phyloP scores from a whole-genome alignment of 225 moss, liverwort and hornwort species.

The Antitrichia curtipendula region DNA sequence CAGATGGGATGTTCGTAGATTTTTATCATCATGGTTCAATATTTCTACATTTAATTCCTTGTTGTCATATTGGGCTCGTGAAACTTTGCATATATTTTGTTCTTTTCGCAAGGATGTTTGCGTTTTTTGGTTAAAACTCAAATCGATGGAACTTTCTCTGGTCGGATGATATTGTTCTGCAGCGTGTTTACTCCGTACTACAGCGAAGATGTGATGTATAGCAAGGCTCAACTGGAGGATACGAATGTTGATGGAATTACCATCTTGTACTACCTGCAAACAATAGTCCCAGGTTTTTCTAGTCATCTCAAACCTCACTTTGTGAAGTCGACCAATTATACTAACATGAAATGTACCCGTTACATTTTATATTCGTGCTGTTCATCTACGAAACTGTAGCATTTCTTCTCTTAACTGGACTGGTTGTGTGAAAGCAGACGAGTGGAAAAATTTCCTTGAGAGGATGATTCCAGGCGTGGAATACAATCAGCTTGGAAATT shows the following conservation, averaged over 20 bases:
- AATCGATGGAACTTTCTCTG: background rate
- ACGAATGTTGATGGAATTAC: constrained; percentile 51
- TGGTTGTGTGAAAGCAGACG: constrained; percentile 18
- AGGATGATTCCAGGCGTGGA: constrained; percentile 21
- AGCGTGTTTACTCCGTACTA: constrained; percentile 59
- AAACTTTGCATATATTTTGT: background rate
- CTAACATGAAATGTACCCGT: background rate
- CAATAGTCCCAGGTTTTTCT: constrained; percentile 48
- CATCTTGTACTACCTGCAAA: constrained; percentile 48
- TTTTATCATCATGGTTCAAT: background rate
- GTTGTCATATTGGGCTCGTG: background rate
- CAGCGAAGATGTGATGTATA: constrained; percentile 53
- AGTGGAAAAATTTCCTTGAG: constrained; percentile 56
- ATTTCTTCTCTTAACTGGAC: background rate
- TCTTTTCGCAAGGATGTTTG: background rate
- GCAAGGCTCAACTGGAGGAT: constrained; percentile 27
- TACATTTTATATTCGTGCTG: background rate
- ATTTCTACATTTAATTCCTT: background rate
- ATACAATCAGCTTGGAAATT: constrained; percentile 2
- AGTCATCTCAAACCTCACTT: background rate
- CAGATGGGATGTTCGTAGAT: background rate
- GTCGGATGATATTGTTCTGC: constrained; percentile 9
- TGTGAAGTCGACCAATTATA: background rate
- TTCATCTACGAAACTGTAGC: background rate
- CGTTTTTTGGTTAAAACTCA: background rate